Base-by-base conservation (phyloP, 1,139 yeast species). In the Candida glucosophila region DNA sequence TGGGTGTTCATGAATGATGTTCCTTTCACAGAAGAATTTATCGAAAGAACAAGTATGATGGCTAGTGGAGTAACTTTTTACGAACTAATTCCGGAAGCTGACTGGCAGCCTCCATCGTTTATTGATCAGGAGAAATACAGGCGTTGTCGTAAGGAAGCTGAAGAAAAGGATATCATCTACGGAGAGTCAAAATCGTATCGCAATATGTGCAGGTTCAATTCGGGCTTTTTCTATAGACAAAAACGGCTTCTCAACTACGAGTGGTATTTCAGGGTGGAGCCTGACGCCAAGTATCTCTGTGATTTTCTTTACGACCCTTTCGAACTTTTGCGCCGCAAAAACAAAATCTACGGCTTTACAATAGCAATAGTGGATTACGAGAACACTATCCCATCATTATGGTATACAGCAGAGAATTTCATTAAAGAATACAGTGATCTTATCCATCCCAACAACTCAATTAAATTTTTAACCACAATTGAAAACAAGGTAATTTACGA, bases 361-460 rank as follows among this genome's bases (percentile, higher is more conserved):
- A 57, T 66, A 18, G 49, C 70, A 12, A 55, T 65, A 22, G 63
- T 50, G 20, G 71, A 65, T 31, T 65, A 60, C 36, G 66, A 63
- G 35, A 57, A 61, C 32, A 63, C 70, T 5, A 58, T 64, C 73
- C 93, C 67, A 1, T 75, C 94, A 0, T 55, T 90, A 23, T 90
- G 94, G 93, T 58, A 68, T 10, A 67, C 81, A 0, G 80, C 83
- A 2, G 78, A 76, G 50, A 67, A 66, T 24, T 82, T 83, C 41
- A 58, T 80, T 46, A 50, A 57, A 15, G 50, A 61, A 20, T 52
- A 77, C 41, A 90, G 92, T 0, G 67, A 79, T 9, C 57, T 64
- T 39, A 36, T 80, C 22, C 85, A 82, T 36, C 68, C 77, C 3
- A 75, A 80, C 40, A 82, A 79, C 42, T 68, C 90, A 0, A 46